These are phyloP conservation scores for Monilinia aucupariae DNA, from an alignment of 2,329 filamentous ascomycete species.

Conservation along the genomic window DNA sequence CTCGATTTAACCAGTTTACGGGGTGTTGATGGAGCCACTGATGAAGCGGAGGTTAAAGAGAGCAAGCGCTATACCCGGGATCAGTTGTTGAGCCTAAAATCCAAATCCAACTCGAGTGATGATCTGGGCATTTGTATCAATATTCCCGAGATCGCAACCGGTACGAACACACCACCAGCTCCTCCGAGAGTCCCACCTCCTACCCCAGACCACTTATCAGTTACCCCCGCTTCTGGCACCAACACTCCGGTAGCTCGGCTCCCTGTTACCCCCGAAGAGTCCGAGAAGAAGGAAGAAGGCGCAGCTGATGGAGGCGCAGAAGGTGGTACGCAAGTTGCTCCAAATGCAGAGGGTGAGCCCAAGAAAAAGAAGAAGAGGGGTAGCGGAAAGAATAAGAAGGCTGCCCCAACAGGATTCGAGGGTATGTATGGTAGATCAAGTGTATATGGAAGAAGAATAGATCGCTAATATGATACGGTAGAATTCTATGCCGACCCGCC, in stretches of 20 bases:
- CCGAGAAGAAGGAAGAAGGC: not conserved
- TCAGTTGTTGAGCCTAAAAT: slow-evolving; percentile 22
- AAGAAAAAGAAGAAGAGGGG: slow-evolving; percentile 41
- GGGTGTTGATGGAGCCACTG: slow-evolving; percentile 15
- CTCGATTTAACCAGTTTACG: slow-evolving; percentile 24
- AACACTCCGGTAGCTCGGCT: slow-evolving; percentile 7
- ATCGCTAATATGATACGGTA: slow-evolving; percentile 29
- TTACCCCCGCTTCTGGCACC: slow-evolving; percentile 11
- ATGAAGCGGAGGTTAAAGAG: not conserved
- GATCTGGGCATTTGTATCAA: not conserved
- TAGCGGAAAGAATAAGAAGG: slow-evolving; percentile 33
- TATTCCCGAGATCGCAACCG: slow-evolving; percentile 1
- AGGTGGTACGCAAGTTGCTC: slow-evolving; percentile 21
- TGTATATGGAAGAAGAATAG: not conserved
- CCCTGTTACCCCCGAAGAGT: slow-evolving; percentile 1
- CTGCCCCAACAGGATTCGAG: slow-evolving; percentile 61
- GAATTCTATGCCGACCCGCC: slow-evolving; percentile 77
- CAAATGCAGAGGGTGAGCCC: not conserved
- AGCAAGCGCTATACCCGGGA: slow-evolving; percentile 22
- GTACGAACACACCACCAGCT: slow-evolving; percentile 15
- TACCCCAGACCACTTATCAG: slow-evolving; percentile 13
- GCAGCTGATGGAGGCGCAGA: slow-evolving; percentile 2
- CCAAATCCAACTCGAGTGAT: not conserved
- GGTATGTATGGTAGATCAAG: slow-evolving; percentile 38
- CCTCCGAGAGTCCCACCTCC: slow-evolving; percentile 16